Evolutionary conservation across 495 filamentous ascomycete genomes (phyloP).

Genomic region (Xylaria intraflava): DNA sequence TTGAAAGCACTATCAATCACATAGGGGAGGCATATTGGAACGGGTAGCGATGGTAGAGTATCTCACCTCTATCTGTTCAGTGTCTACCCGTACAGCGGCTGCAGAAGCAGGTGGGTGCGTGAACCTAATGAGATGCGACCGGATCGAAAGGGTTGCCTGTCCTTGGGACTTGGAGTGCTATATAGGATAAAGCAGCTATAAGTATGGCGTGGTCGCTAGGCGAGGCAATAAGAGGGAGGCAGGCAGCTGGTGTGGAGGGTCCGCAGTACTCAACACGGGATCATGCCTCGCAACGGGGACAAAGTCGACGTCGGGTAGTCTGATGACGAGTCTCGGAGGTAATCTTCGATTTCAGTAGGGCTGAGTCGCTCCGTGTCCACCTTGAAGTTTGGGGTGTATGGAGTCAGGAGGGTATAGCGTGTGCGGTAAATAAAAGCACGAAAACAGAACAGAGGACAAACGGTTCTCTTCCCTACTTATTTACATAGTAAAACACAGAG

Average conservation of each 20-base stretch:
- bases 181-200: background rate
- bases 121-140: background rate
- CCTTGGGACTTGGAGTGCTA: background rate
- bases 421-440: background rate
- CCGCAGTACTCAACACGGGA: background rate
- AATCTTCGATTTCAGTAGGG: conserved; percentile 12
- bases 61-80: conserved; percentile 7
- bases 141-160: background rate
- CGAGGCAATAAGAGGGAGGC: background rate
- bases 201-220: background rate
- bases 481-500: too few relatives aligned
- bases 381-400: background rate
- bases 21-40: background rate
- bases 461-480: too few relatives aligned
- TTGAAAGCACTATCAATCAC: conserved; percentile 3
- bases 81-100: background rate
- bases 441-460: background rate
- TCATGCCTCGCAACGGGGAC: conserved; percentile 7
- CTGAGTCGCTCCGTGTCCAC: conserved; percentile 10
- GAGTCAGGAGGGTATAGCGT: background rate
- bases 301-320: conserved; percentile 2
- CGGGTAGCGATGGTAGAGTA: background rate
- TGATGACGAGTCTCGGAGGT: conserved; percentile 12
- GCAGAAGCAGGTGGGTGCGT: background rate
- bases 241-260: background rate